Evolutionary conservation across 768 basidiomycete species (phyloP), one percentile per base, ranked within the genome.

Genomic region (Polyporus arcularius): DNA sequence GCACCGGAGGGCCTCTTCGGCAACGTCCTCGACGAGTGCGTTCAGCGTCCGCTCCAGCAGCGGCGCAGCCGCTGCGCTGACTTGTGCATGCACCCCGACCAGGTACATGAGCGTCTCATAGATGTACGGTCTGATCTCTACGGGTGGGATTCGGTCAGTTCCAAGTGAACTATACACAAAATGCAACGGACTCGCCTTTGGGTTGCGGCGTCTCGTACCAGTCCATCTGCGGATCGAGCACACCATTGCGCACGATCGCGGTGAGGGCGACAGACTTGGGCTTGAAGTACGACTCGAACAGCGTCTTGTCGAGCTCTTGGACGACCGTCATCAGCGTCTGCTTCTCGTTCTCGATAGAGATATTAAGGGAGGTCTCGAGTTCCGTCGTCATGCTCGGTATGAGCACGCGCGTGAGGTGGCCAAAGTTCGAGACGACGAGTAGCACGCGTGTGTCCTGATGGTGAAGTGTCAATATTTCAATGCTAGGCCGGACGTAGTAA

Each of bases 191-290:
- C 82, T 51, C 68, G 90, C 96, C 94, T 63, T 87, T 90, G 4
- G 97, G 97, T 69, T 96, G 94, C 4, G 90, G 87, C 0, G 92
- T 94, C 65, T 94, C 90, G 67, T 88, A 92, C 97, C 97, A 99
- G 70, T 98, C 93, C 82, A 98, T 92, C 35, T 82, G 77, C 30
- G 79, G 79, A 53, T 90, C 83, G 31, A 97, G 77, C 48, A 99
- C 89, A 10, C 97, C 97, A 53, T 80, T 78, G 30, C 88, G 85
- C 41, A 98, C 78, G 52, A 92, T 86, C 39, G 76, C 74, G 51
- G 79, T 87, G 35, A 94, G 81, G 14, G 76, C 75, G n/a, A 79
- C 79, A n/a, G 88, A 80, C 71, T 94, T 94, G 42, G 92, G 87
- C 67, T 89, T 90, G 65, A 90, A 78, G 70, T 93, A 97, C 53